Evolutionary conservation across 2,329 filamentous ascomycete species (phyloP).

Genomic region (Periglandula ipomoeae): DNA sequence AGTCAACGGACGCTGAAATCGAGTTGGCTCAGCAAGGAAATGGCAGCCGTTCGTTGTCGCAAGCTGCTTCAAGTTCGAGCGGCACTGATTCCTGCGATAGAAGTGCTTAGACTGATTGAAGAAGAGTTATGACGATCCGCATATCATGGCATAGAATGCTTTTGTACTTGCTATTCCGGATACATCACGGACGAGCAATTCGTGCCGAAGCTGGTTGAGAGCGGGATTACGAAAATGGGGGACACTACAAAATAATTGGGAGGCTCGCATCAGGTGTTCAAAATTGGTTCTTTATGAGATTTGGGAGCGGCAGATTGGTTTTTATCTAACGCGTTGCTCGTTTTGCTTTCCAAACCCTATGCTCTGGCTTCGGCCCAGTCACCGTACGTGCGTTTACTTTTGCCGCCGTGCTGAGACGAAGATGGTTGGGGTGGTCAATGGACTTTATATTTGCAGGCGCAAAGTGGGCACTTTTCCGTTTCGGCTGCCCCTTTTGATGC

Average conservation of each 20-base stretch:
- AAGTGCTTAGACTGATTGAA: constrained; percentile 2
- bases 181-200: neutral
- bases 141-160: constrained; percentile 7
- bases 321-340: neutral
- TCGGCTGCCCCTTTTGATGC: too few species aligned
- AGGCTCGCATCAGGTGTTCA: constrained; percentile 5
- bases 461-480: too few species aligned
- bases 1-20: constrained; percentile 22
- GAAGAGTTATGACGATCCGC: neutral
- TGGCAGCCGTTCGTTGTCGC: neutral
- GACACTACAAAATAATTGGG: constrained; percentile 3
- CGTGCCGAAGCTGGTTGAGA: neutral
- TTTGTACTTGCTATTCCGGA: neutral
- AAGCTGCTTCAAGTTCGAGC: too few species aligned
- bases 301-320: constrained; percentile 2
- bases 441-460: too few species aligned
- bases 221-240: neutral
- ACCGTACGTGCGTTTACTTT: neutral
- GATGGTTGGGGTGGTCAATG: too few species aligned
- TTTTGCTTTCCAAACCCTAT: neutral
- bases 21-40: too few species aligned
- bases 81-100: neutral
- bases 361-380: neutral
- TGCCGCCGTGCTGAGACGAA: neutral
- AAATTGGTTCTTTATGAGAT: neutral